A percentile compares a stretch with the other conserved stretches of the same genome.
phyloP scores from a whole-genome alignment of 176 grass and related monocot species.

The Triticum timopheevii region DNA sequence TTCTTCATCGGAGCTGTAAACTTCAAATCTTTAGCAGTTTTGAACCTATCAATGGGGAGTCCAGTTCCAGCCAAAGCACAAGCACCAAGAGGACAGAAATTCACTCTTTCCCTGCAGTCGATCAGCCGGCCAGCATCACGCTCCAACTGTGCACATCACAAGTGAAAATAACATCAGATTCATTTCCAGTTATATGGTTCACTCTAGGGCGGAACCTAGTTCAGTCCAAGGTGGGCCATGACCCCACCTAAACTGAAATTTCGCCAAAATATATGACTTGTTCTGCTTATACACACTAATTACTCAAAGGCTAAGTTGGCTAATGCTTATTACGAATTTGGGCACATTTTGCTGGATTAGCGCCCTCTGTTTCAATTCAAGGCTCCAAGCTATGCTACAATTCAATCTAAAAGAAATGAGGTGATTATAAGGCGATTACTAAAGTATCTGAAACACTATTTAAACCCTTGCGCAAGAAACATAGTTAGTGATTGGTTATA shows the following conservation, averaged over 20 bases:
- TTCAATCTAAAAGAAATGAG: slow-evolving; percentile 1
- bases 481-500: neutral
- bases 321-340: neutral
- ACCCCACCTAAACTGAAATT: neutral
- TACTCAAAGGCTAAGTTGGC: neutral
- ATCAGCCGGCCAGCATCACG: slow-evolving; percentile 80
- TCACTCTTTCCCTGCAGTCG: slow-evolving; percentile 86
- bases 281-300: neutral
- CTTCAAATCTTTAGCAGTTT: slow-evolving; percentile 77
- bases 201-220: neutral
- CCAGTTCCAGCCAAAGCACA: slow-evolving; percentile 98
- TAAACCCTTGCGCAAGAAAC: neutral
- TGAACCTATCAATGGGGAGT: slow-evolving; percentile 92
- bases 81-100: slow-evolving; percentile 95
- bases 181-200: neutral
- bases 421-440: neutral
- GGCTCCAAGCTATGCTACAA: neutral
- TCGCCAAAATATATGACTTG: neutral
- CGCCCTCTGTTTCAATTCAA: neutral
- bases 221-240: slow-evolving; percentile 10
- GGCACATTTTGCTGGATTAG: neutral
- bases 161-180: slow-evolving; percentile 14
- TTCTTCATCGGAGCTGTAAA: slow-evolving; percentile 96
- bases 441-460: slow-evolving; percentile 3
- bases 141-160: slow-evolving; percentile 58